These are phyloP conservation scores for Aspergillus ibericus DNA, from an alignment of 2,329 filamentous ascomycete genomes.

Conservation along the genomic window DNA sequence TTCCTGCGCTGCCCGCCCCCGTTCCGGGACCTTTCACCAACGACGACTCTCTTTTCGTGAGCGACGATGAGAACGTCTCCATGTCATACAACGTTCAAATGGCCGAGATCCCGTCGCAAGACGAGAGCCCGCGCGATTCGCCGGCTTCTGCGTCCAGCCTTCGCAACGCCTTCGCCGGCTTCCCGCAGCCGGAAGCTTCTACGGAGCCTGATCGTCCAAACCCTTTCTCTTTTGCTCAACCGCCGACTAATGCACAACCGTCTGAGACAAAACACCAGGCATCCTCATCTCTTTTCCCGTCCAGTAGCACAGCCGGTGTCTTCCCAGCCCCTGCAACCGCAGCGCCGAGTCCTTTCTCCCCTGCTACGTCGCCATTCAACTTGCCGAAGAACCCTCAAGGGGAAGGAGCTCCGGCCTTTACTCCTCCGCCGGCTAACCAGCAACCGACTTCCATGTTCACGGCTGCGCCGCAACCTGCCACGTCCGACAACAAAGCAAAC, in stretches of 20 bases:
- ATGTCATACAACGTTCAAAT: slow-evolving; percentile 23
- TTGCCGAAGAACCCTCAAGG: neutral
- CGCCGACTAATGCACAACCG: neutral
- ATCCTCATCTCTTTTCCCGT: slow-evolving; percentile 12
- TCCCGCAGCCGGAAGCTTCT: slow-evolving; percentile 14
- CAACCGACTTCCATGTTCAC: slow-evolving; percentile 1
- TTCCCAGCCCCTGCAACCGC: neutral
- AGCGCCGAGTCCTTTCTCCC: slow-evolving; percentile 9
- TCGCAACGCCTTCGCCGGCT: slow-evolving; percentile 21
- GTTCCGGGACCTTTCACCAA: slow-evolving; percentile 21
- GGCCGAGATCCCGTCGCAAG: slow-evolving; percentile 14
- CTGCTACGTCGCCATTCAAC: slow-evolving; percentile 4
- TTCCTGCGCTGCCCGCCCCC: slow-evolving; percentile 24
- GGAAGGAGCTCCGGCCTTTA: neutral
- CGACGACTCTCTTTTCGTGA: slow-evolving; percentile 41
- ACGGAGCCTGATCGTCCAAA: neutral
- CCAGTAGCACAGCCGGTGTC: neutral
- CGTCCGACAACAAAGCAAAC: neutral
- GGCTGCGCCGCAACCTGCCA: neutral
- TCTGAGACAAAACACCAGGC: slow-evolving; percentile 4
- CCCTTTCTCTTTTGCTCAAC: neutral
- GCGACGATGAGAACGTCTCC: slow-evolving; percentile 36
- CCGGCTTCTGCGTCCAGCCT: slow-evolving; percentile 17
- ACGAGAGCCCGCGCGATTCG: slow-evolving; percentile 9
- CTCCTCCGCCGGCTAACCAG: neutral